These are phyloP conservation scores for Fomitiporia mediterranea DNA, from an alignment of 1,284 basidiomycete genomes.

Conservation along the genomic window DNA sequence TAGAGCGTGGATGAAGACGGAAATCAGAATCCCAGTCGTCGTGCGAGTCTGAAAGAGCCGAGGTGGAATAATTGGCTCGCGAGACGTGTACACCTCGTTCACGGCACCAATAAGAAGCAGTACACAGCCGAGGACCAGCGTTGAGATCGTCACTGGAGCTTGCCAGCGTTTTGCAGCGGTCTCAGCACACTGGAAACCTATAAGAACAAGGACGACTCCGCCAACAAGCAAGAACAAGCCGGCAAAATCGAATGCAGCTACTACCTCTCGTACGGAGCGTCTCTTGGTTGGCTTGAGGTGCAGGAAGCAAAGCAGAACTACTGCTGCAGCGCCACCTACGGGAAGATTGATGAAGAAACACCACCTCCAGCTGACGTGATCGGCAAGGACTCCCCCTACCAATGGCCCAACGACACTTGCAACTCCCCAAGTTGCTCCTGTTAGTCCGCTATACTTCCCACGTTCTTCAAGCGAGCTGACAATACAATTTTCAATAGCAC, in stretches of 20 bases:
- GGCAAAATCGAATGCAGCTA: slow-evolving; percentile 43
- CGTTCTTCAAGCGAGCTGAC: slow-evolving; percentile 21
- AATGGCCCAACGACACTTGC: slow-evolving; percentile 42
- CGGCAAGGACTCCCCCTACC: slow-evolving; percentile 38
- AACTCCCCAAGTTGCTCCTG: slow-evolving; percentile 38
- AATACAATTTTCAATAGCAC: not conserved
- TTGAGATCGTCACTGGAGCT: slow-evolving; percentile 39
- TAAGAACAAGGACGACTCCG: slow-evolving; percentile 44
- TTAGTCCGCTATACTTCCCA: slow-evolving; percentile 36
- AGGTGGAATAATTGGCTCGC: slow-evolving; percentile 48
- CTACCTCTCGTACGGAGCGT: slow-evolving; percentile 30
- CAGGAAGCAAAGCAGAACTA: slow-evolving; percentile 31
- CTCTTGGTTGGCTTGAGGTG: slow-evolving; percentile 29
- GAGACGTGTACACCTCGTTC: slow-evolving; percentile 45
- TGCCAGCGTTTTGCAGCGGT: slow-evolving; percentile 27
- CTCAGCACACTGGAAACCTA: slow-evolving; percentile 33
- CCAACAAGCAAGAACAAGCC: slow-evolving; percentile 42
- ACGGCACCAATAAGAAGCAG: slow-evolving; percentile 37
- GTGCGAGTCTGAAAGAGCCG: slow-evolving; percentile 45
- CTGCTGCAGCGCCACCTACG: slow-evolving; percentile 40
- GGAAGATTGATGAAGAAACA: slow-evolving; percentile 39
- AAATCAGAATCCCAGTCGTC: slow-evolving; percentile 36
- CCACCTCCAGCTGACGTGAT: slow-evolving; percentile 36
- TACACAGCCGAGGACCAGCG: slow-evolving; percentile 43
- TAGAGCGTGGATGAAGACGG: slow-evolving; percentile 36